Conservation (phyloP, 140 eudicot genomes). For the Senecio squalidus region DNA sequence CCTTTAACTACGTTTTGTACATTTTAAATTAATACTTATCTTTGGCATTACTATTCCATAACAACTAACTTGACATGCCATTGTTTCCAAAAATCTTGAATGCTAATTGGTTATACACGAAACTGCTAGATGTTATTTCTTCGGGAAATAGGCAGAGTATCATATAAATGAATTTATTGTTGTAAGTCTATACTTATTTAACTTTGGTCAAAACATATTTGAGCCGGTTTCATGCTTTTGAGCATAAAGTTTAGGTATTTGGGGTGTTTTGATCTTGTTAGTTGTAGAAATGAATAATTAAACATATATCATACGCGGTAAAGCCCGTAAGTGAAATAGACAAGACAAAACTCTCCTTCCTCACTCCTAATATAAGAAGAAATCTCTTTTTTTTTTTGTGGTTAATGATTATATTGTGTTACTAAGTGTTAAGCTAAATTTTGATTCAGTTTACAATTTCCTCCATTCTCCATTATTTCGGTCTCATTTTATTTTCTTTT, state of each 20-base stretch:
- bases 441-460: no score
- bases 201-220: not conserved
- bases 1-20: not conserved
- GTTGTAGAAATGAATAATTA: not conserved
- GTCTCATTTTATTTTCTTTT: no score
- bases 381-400: no score
- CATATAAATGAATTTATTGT: not conserved
- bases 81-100: not conserved
- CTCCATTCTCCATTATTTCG: no score
- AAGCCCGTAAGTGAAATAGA: not conserved
- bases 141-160: not conserved
- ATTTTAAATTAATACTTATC: not conserved
- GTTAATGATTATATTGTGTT: no score
- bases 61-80: not conserved
- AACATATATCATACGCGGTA: not conserved
- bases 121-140: not conserved
- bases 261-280: not conserved
- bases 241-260: not conserved
- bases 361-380: no score
- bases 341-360: no score
- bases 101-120: not conserved
- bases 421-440: no score
- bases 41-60: not conserved
- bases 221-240: constrained; percentile 7
- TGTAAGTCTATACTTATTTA: not conserved